Conservation (phyloP, 805 yeast genomes). For the Clavispora asparagi region DNA sequence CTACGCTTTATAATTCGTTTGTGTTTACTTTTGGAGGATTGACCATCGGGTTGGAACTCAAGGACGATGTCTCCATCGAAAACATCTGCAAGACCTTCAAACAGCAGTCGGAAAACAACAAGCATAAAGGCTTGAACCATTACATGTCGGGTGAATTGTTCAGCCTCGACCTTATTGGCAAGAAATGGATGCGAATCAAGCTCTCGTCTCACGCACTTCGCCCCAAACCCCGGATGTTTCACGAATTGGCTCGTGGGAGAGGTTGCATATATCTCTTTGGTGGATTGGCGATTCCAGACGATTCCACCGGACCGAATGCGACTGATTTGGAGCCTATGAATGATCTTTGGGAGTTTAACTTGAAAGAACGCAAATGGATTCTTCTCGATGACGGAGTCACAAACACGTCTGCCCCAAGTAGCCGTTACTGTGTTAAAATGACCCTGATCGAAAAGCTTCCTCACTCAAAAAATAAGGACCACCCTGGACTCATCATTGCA, state of each 20-base stretch:
- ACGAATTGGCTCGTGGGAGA: slow-evolving; percentile 48
- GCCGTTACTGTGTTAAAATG: slow-evolving; percentile 52
- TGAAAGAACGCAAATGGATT: slow-evolving; percentile 49
- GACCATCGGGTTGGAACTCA: slow-evolving; percentile 49
- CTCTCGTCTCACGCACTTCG: slow-evolving; percentile 15
- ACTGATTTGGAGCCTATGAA: slow-evolving; percentile 40
- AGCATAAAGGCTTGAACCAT: slow-evolving; percentile 22
- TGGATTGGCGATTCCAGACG: slow-evolving; percentile 44
- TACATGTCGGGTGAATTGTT: slow-evolving; percentile 63
- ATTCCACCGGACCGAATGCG: slow-evolving; percentile 16
- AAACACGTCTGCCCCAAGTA: slow-evolving; percentile 20
- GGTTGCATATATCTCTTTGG: slow-evolving; percentile 58
- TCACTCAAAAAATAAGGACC: slow-evolving; percentile 33
- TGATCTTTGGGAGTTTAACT: slow-evolving; percentile 67
- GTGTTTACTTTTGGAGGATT: slow-evolving; percentile 68
- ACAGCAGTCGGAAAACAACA: slow-evolving; percentile 20
- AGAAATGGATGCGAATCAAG: slow-evolving; percentile 49
- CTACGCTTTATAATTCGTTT: slow-evolving; percentile 52
- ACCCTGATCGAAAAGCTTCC: slow-evolving; percentile 35
- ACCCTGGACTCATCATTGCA: slow-evolving; percentile 45
- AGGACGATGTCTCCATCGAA: slow-evolving; percentile 29
- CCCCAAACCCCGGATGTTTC: slow-evolving; percentile 52
- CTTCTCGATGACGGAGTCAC: slow-evolving; percentile 39
- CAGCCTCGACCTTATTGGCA: slow-evolving; percentile 51
- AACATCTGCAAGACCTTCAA: slow-evolving; percentile 37